These are phyloP conservation scores for Phialemoniopsis sp. DNA, from an alignment of 2,329 filamentous ascomycete genomes.

Conservation along the genomic window DNA sequence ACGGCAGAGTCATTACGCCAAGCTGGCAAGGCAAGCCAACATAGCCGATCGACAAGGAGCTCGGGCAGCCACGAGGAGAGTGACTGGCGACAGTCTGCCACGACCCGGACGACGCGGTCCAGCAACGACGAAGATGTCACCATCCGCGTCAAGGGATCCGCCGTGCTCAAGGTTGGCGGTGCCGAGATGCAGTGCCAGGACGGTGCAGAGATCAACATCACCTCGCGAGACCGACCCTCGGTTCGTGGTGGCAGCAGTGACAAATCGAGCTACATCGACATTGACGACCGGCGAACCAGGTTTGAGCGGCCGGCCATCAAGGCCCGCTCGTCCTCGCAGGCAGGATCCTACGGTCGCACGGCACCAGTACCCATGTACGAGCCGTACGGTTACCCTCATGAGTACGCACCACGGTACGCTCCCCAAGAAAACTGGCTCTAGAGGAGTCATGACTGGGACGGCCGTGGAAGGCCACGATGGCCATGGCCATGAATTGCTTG, in stretches of 20 bases:
- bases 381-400: conserved; percentile 9
- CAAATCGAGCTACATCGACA: conserved; percentile 41
- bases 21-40: conserved; percentile 41
- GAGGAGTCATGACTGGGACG: not conserved
- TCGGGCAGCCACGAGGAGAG: conserved; percentile 60
- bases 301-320: conserved; percentile 37
- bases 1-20: conserved; percentile 53
- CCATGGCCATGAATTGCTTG: not conserved
- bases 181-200: conserved; percentile 55
- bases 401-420: conserved; percentile 4
- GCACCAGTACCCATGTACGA: conserved; percentile 10
- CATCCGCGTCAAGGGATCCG: conserved; percentile 53
- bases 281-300: conserved; percentile 43
- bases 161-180: conserved; percentile 51
- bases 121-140: conserved; percentile 56
- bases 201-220: conserved; percentile 57
- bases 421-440: conserved; percentile 1
- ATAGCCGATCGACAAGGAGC: conserved; percentile 54
- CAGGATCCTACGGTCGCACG: conserved; percentile 35
- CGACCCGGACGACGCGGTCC: conserved; percentile 56
- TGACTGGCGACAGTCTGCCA: conserved; percentile 57
- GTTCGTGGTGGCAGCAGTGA: conserved; percentile 40
- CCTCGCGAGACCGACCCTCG: conserved; percentile 20
- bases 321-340: conserved; percentile 43
- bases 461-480: not conserved